Base-by-base conservation (phyloP, 2,329 filamentous ascomycete genomes). In the Ceratocystis papillata region DNA sequence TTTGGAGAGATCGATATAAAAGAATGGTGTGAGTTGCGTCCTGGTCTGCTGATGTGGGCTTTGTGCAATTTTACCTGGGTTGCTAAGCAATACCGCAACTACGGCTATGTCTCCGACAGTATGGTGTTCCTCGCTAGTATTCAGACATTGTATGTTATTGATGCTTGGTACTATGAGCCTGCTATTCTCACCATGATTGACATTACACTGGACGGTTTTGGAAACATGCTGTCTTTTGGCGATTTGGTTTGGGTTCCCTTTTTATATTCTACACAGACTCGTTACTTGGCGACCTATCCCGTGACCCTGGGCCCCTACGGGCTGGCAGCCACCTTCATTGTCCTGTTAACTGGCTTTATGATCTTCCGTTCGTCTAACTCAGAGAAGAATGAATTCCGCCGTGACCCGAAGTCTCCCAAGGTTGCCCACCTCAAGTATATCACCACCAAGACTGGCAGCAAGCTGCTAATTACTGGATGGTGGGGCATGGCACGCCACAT, bases 331-430 rank as follows among this genome's bases (percentile, higher is more conserved):
- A 86, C 94, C 62, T 75, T 89, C 33, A 80, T 80, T 3, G 80
- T 95, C 15, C 85, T 93, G 65, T 79, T 79, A 0, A 73, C 83
- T 1, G 92, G 90, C n/a, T 96, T 93, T 77, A 87, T 83, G 74
- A 91, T 96, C 74, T 97, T 97, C 85, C 91, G 93, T 67, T 81
- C 87, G n/a, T 85, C 90, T 74, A 97, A 97, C 81, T 90, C 85
- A 76, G 87, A 96, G 78, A 97, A 97, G 85, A 96, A 96, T 77
- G 82, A 83, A 28, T 97, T 97, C 85, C 86, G 94, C 67, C 95
- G 85, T 45, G 85, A 96, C 75, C 92, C 92, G 33, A 79, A 87
- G 41, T 89, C 96, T 73, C 88, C 91, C 0, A 81, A 81, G 41
- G 84, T 96, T 66, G 81, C 84, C 53, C 87, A 96, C 73, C 84